A percentile compares a stretch with the other conserved stretches of the same genome.
Evolutionary conservation across 108 stramenopile genomes (phyloP).

Genomic region (Pseudonitzschia delicatissima): DNA sequence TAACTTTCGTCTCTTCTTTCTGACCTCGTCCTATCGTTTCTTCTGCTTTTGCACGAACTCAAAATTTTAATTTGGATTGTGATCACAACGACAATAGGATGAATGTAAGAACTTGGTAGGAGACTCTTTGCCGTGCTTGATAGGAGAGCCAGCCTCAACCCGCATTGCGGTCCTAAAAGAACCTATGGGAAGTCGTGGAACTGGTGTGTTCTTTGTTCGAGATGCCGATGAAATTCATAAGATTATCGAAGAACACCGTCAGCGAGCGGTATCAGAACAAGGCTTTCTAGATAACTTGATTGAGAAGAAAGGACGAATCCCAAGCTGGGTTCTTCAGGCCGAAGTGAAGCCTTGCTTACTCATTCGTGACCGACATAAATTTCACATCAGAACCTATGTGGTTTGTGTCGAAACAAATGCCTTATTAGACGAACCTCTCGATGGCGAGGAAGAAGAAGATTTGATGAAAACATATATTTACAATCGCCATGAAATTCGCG

Average conservation of each 20-base stretch:
- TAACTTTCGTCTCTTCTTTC: too few relatives aligned
- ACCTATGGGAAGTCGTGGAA: conserved; percentile 49
- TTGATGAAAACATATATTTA: conserved; percentile 44
- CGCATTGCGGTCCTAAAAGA: conserved; percentile 52
- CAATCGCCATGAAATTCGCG: conserved; percentile 53
- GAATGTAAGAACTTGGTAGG: conserved; percentile 54
- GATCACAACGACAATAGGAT: too few relatives aligned
- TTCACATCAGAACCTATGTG: conserved; percentile 54
- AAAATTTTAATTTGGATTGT: too few relatives aligned
- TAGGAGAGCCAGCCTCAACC: conserved; percentile 4
- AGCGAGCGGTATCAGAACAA: conserved; percentile 34
- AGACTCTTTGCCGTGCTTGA: conserved; percentile 27
- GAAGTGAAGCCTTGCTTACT: conserved; percentile 47
- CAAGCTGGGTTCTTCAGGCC: conserved; percentile 60
- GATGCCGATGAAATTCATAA: conserved; percentile 45
- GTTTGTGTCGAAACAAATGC: conserved; percentile 37
- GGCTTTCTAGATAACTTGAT: conserved; percentile 46
- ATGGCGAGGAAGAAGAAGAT: conserved; percentile 22
- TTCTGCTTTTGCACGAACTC: too few relatives aligned
- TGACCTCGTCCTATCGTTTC: too few relatives aligned
- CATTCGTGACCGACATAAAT: conserved; percentile 46
- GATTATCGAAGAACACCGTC: conserved; percentile 42
- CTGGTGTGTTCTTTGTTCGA: conserved; percentile 51
- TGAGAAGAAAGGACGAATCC: conserved; percentile 48
- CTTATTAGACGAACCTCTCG: background rate